phyloP scores from a whole-genome alignment of 23 red algal genomes.

The Cyanidioschyzon merolae region DNA sequence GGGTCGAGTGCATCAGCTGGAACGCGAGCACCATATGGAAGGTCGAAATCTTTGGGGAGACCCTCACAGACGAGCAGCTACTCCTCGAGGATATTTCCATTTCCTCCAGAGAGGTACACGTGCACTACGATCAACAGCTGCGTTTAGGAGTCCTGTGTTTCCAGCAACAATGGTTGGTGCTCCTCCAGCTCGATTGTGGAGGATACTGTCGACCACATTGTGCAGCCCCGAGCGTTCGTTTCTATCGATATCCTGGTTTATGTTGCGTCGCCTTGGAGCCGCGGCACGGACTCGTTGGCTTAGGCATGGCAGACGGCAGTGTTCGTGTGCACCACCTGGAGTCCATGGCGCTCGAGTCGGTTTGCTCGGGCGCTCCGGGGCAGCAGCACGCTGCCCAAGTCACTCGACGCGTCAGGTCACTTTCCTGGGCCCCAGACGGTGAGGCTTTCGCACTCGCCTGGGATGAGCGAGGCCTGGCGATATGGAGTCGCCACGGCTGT shows the following conservation, averaged over 20 bases:
- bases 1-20: constrained; percentile 50
- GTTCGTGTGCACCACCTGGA: constrained; percentile 2
- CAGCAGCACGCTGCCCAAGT: background rate
- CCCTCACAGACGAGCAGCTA: background rate
- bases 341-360: background rate
- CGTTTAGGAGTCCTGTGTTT: background rate
- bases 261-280: background rate
- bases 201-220: background rate
- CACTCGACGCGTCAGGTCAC: background rate
- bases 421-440: constrained; percentile 77
- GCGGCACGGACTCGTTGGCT: constrained; percentile 6
- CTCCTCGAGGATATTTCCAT: background rate
- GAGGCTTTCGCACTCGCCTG: constrained; percentile 66
- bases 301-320: background rate
- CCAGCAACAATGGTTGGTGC: background rate
- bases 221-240: background rate
- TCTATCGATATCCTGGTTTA: background rate
- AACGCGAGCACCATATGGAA: constrained; percentile 38
- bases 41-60: background rate
- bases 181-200: background rate
- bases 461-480: constrained; percentile 52
- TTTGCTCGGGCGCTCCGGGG: background rate
- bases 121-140: background rate
- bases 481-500: constrained; percentile 77
- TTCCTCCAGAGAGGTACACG: background rate